Evolutionary conservation across 345 rosid genomes (phyloP).

Genomic region (Dipteronia sinensis): DNA sequence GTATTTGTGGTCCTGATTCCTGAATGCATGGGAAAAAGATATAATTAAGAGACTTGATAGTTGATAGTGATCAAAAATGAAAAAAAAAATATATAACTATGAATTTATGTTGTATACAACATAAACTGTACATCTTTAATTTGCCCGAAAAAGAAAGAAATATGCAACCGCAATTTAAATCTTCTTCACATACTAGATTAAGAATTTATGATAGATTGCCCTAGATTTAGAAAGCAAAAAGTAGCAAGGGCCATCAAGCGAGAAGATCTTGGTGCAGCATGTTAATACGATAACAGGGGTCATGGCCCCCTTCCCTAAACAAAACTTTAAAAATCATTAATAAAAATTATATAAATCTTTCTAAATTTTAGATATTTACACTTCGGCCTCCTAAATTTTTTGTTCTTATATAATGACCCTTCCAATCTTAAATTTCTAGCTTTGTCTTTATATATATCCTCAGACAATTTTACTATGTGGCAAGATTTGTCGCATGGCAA

Average conservation of each 20-base stretch:
- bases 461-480: no score
- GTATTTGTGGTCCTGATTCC: constrained; percentile 15
- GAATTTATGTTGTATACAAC: not conserved
- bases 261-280: no score
- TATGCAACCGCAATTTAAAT: not conserved
- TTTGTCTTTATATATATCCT: rapidly evolving
- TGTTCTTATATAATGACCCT: no score
- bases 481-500: no score
- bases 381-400: no score
- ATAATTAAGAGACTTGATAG: not conserved
- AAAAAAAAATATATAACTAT: no score
- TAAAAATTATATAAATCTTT: no score
- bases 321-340: no score
- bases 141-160: not conserved
- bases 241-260: not conserved
- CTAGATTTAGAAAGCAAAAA: not conserved
- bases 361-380: no score
- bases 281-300: no score
- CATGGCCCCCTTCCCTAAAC: no score
- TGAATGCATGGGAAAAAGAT: not conserved
- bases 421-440: no score
- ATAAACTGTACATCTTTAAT: not conserved
- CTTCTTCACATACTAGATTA: not conserved
- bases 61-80: not conserved
- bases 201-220: not conserved